Conservation (phyloP, 257 asterid genomes). For the Solanum bukasovii region DNA sequence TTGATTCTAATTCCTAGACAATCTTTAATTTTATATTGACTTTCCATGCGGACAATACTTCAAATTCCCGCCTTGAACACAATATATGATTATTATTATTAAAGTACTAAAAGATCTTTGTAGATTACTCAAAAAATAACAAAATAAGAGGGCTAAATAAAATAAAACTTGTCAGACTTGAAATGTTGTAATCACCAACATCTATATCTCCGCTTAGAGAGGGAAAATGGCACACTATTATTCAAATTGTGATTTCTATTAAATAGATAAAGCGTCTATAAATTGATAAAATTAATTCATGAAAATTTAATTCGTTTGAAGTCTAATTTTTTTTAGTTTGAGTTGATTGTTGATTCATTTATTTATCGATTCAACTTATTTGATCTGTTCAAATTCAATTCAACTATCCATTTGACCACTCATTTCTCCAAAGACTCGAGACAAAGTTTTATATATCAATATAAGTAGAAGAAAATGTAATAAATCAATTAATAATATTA, state of each 20-base stretch:
- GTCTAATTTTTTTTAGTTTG: fast-evolving
- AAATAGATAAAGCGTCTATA: no score
- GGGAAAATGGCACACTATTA: neutral
- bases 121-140: neutral
- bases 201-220: neutral
- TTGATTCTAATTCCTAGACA: neutral
- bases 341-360: no score
- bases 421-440: no score
- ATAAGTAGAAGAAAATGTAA: neutral
- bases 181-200: neutral
- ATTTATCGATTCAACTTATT: no score
- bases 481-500: neutral
- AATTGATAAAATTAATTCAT: no score
- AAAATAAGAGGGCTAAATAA: neutral
- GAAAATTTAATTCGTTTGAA: fast-evolving
- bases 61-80: neutral
- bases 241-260: no score
- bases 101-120: neutral
- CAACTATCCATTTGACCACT: fast-evolving
- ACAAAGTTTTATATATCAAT: neutral
- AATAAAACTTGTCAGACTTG: neutral
- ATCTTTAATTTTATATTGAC: neutral
- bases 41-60: neutral
- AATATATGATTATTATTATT: neutral
- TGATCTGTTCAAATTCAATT: fast-evolving